phyloP scores from a whole-genome alignment of 208 protist species.

The Entamoeba histolytica region DNA sequence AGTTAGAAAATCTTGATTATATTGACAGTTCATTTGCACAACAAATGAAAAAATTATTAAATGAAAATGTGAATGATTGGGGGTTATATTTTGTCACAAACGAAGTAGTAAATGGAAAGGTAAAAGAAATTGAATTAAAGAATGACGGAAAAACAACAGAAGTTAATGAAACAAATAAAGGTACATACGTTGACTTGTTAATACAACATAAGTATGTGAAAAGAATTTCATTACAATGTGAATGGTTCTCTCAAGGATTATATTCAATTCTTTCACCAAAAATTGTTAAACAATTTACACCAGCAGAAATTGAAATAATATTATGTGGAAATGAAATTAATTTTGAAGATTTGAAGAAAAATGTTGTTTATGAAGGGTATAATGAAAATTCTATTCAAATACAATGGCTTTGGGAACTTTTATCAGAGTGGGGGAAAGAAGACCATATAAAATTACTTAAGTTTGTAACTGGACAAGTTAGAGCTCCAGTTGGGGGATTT shows the following conservation, averaged over 20 bases:
- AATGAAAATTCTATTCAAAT: neutral
- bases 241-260: neutral
- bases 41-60: neutral
- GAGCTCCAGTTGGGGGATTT: neutral
- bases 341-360: neutral
- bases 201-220: slow-evolving; percentile 36
- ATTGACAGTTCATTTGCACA: neutral
- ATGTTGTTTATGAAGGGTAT: neutral
- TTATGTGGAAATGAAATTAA: neutral
- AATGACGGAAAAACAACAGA: slow-evolving; percentile 34
- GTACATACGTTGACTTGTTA: slow-evolving; percentile 46
- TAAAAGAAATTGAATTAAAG: slow-evolving; percentile 2
- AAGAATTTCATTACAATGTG: neutral
- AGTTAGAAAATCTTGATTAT: neutral
- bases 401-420: neutral
- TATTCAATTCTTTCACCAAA: neutral
- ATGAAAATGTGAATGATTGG: neutral
- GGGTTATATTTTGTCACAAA: neutral
- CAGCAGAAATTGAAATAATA: neutral
- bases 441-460: neutral
- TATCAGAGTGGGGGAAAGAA: neutral
- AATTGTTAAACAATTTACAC: neutral
- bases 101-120: neutral
- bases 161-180: slow-evolving; percentile 42
- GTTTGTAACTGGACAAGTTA: neutral